Percentiles rank a stretch among this genome's conserved stretches.
Conservation (phyloP, 768 basidiomycete genomes). For the Pisolithus microcarpus region DNA sequence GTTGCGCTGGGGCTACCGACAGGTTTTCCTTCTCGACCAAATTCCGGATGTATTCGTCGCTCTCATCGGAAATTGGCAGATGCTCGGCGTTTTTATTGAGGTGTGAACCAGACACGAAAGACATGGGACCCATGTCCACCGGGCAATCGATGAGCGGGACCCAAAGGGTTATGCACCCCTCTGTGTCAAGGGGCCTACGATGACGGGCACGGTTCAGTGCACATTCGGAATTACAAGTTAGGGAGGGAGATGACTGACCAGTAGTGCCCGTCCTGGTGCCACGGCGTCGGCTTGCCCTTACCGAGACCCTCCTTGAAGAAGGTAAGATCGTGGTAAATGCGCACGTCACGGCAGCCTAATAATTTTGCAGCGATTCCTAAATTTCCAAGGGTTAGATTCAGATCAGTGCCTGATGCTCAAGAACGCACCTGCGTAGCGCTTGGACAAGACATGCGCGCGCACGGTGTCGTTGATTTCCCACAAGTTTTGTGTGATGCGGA, state of each 20-base stretch:
- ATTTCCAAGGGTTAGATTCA: neutral
- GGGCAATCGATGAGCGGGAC: constrained; percentile 4
- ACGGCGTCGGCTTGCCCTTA: neutral
- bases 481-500: constrained; percentile 2
- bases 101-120: constrained; percentile 4
- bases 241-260: neutral
- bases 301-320: constrained; percentile 5
- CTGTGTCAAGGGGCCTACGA: constrained; percentile 2
- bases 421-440: constrained; percentile 1
- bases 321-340: constrained; percentile 5
- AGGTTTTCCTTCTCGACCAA: constrained; percentile 2
- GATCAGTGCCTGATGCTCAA: neutral
- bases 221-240: no score
- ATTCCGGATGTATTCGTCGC: neutral
- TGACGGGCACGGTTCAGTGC: neutral
- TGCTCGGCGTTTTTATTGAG: neutral
- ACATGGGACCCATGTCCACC: constrained; percentile 5
- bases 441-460: constrained; percentile 2
- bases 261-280: constrained; percentile 2
- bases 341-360: constrained; percentile 4
- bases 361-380: constrained; percentile 4
- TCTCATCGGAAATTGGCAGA: constrained; percentile 2
- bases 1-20: neutral
- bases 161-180: constrained; percentile 3
- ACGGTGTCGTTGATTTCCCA: constrained; percentile 4